Conservation (phyloP, 441 rosid species). For the Theobroma grandiflorum region DNA sequence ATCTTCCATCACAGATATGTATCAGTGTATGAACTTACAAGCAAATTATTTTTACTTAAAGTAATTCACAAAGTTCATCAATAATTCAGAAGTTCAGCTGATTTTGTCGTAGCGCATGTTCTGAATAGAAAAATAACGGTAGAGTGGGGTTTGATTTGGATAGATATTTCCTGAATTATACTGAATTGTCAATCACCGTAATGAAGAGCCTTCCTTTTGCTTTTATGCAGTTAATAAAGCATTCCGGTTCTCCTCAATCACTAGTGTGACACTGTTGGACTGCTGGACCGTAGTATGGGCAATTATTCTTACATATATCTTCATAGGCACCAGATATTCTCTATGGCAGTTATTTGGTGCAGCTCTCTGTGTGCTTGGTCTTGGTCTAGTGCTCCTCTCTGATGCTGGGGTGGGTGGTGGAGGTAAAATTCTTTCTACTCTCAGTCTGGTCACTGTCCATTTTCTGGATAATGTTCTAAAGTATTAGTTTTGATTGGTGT, state of each 20-base stretch:
- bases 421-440: slow-evolving; percentile 43
- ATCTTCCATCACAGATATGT: too few species aligned
- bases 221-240: slow-evolving; percentile 62
- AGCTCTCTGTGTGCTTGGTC: slow-evolving; percentile 58
- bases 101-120: background rate
- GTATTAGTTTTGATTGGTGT: background rate
- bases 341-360: slow-evolving; percentile 63
- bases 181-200: background rate
- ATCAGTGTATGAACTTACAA: background rate
- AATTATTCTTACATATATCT: slow-evolving; percentile 59
- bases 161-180: background rate
- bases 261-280: slow-evolving; percentile 71
- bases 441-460: background rate
- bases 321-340: slow-evolving; percentile 65
- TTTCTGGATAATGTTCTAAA: background rate
- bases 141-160: background rate
- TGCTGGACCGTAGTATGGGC: slow-evolving; percentile 67
- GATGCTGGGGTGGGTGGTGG: slow-evolving; percentile 65
- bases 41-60: background rate
- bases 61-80: background rate
- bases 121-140: background rate
- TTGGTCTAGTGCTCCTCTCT: slow-evolving; percentile 65
- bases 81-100: background rate
- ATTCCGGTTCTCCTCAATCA: slow-evolving; percentile 69
- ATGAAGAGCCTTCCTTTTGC: slow-evolving; percentile 1